Evolutionary conservation across 1,139 yeast species (phyloP).

Genomic region (Blastobotrys arbuscula): DNA sequence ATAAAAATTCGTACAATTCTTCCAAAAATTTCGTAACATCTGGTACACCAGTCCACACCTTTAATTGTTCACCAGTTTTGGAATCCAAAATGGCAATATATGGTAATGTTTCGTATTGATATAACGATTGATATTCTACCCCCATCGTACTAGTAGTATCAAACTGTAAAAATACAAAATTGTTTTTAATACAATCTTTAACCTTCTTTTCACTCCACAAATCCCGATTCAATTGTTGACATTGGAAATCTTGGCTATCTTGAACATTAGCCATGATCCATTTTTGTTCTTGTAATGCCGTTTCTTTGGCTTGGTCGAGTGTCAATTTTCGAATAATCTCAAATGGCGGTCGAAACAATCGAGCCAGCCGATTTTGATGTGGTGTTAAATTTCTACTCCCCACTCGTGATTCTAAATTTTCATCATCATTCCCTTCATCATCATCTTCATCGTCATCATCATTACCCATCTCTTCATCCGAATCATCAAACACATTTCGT

Average conservation of each 20-base stretch:
- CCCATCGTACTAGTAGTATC: constrained; percentile 75
- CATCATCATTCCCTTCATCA: constrained; percentile 23
- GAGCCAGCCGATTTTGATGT: constrained; percentile 70
- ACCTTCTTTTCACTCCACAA: constrained; percentile 77
- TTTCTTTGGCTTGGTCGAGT: constrained; percentile 63
- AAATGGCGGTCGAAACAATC: constrained; percentile 86
- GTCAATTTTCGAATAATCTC: constrained; percentile 67
- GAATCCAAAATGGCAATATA: constrained; percentile 93
- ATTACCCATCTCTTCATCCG: constrained; percentile 5
- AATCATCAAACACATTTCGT: constrained; percentile 20
- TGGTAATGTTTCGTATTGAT: constrained; percentile 67
- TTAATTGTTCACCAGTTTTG: constrained; percentile 84
- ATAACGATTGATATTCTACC: constrained; percentile 60
- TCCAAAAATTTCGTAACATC: constrained; percentile 51
- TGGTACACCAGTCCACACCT: constrained; percentile 65
- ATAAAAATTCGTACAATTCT: constrained; percentile 40
- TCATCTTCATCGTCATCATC: constrained; percentile 20
- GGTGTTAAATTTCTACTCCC: constrained; percentile 40
- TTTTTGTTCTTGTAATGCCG: constrained; percentile 58
- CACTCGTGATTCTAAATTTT: constrained; percentile 22
- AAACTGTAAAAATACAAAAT: constrained; percentile 70
- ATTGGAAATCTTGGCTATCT: constrained; percentile 74
- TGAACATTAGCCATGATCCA: constrained; percentile 90
- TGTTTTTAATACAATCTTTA: constrained; percentile 55
- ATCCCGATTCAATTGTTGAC: constrained; percentile 89